Evolutionary conservation across 345 rosid genomes (phyloP), one percentile per base, ranked within the genome.

Genomic region (Dovyalis caffra): DNA sequence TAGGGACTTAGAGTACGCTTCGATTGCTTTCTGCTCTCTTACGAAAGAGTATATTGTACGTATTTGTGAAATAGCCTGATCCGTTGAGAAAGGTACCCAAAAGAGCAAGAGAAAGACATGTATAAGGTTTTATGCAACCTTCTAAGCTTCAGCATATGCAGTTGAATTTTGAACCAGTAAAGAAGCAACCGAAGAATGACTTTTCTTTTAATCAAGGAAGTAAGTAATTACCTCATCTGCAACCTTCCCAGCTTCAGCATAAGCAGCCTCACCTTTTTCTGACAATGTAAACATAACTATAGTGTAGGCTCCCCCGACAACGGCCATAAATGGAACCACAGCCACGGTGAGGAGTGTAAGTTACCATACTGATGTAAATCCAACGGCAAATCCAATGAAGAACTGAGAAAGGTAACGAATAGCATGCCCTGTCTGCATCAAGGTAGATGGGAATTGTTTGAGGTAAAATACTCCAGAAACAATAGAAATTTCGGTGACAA

Each of bases 331-430:
- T 31, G 98, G 98, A 75, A 91, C 98, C 49, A 93, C 95, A 76
- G 88, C 97, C 85, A 93, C 82, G 14, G 98, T 93, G 83, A 93
- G 85, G 51, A 91, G 87, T 20, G 97, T 88, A 56, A 93, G 90
- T 73, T 93, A 90, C 94, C 98, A 93, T 9, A 91, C 90, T 0
- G 93, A 90, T 45, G 68, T 53, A 78, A 93, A 93, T 38, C 91
- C 98, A 4, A 93, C 51, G 25, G 77, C 89, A 68, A 90, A 91
- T 34, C 97, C 97, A 15, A 82, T 87, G 0, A 83, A 8, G 76
- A 91, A 90, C 82, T 91, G 95, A 34, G 85, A 83, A 58, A 94
- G 81, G 51, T 90, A 94, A 16, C 94, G 92, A 64, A 94, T 40
- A 21, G 91, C 83, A 80, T 93, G 97, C 37, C 86, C 97, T 75